Evolutionary conservation across 495 filamentous ascomycete species (phyloP).

Genomic region (Aspergillus bertholletiae): DNA sequence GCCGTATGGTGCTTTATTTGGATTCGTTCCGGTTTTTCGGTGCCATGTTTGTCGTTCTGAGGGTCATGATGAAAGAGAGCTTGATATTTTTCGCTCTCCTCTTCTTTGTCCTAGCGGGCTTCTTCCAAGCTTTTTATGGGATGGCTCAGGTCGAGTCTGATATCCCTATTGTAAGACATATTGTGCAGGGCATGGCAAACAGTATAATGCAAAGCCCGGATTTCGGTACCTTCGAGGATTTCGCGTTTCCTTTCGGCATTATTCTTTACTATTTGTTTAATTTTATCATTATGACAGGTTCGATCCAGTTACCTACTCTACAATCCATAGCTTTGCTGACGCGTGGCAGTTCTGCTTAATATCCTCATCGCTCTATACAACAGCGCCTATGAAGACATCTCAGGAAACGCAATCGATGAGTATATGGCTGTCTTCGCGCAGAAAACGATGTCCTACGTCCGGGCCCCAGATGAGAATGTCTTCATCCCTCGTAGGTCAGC

Average conservation of each 20-base stretch:
- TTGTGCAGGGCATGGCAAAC: conserved; percentile 87
- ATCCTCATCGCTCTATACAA: conserved; percentile 97
- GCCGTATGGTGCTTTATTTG: conserved; percentile 85
- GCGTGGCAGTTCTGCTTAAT: conserved; percentile 69
- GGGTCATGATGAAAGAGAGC: conserved; percentile 99
- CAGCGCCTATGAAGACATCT: conserved; percentile 92
- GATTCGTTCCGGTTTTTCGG: conserved; percentile 96
- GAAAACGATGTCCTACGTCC: conserved; percentile 93
- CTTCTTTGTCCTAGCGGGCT: conserved; percentile 78
- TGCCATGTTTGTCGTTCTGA: conserved; percentile 92
- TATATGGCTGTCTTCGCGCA: conserved; percentile 87
- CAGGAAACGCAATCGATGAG: conserved; percentile 89
- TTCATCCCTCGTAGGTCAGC: conserved; percentile 70
- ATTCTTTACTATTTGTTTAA: conserved; percentile 95
- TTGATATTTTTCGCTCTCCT: conserved; percentile 97
- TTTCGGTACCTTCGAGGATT: conserved; percentile 81
- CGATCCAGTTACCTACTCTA: conserved; percentile 3
- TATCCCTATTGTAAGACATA: conserved; percentile 59
- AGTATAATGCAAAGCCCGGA: conserved; percentile 86
- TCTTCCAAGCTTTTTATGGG: conserved; percentile 93
- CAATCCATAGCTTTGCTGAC: conserved; percentile 16
- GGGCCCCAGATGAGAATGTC: conserved; percentile 96
- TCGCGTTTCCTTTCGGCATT: conserved; percentile 75
- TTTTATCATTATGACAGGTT: conserved; percentile 87
- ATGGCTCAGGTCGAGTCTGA: conserved; percentile 79